Conservation (phyloP, 768 basidiomycete genomes). For the Butyriboletus loyo region DNA sequence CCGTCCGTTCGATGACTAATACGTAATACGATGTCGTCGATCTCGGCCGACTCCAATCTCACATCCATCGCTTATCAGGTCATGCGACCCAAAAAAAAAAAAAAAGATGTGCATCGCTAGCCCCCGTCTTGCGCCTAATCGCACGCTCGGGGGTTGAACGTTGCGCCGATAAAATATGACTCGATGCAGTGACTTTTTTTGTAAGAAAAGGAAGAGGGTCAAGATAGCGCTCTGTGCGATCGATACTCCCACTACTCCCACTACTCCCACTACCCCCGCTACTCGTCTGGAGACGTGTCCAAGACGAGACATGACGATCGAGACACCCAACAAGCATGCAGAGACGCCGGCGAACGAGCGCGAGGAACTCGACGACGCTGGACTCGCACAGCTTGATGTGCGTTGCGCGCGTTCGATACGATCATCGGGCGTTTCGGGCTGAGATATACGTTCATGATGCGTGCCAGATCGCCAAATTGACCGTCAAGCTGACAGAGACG, state of each 20-base stretch:
- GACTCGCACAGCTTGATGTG: constrained; percentile 17
- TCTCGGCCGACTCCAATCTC: too few relatives aligned
- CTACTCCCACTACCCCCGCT: too few relatives aligned
- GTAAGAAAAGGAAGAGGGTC: neutral
- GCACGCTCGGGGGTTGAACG: too few relatives aligned
- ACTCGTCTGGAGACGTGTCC: too few relatives aligned
- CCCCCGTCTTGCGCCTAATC: too few relatives aligned
- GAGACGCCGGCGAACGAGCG: constrained; percentile 1
- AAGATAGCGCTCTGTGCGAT: too few relatives aligned
- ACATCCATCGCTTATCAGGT: too few relatives aligned
- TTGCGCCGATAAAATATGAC: neutral
- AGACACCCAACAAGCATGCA: neutral
- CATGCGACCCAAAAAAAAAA: too few relatives aligned
- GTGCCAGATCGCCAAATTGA: constrained; percentile 53
- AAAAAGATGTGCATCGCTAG: too few relatives aligned
- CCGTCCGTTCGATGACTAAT: too few relatives aligned
- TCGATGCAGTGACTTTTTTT: neutral
- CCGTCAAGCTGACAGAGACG: constrained; percentile 41
- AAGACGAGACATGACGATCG: constrained; percentile 7
- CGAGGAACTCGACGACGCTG: neutral
- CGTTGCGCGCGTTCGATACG: constrained; percentile 4
- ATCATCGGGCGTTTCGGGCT: too few relatives aligned
- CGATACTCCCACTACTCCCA: neutral
- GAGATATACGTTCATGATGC: neutral
- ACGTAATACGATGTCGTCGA: too few relatives aligned